Percentiles rank a stretch among this genome's conserved stretches.
Conservation (phyloP, 2,329 filamentous ascomycete species). For the Mycogone perniciosa region DNA sequence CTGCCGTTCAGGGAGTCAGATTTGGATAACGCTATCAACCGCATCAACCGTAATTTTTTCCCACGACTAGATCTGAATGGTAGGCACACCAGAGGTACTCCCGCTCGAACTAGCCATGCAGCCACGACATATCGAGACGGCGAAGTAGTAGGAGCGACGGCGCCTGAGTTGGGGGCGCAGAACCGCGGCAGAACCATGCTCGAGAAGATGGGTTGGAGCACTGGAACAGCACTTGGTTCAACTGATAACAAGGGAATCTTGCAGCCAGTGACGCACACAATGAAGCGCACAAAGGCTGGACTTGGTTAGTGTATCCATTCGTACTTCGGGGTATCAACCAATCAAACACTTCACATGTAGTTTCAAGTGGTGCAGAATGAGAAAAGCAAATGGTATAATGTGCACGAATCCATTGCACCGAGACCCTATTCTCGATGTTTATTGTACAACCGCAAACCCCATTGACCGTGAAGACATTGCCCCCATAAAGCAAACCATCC, state of each 20-base stretch:
- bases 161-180: constrained; percentile 73
- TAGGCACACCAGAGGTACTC: constrained; percentile 28
- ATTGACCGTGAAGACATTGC: constrained; percentile 64
- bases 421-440: constrained; percentile 58
- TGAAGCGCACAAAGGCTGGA: constrained; percentile 81
- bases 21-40: constrained; percentile 42
- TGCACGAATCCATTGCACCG: constrained; percentile 57
- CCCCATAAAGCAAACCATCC: constrained; percentile 62
- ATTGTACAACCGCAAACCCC: constrained; percentile 71
- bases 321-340: neutral
- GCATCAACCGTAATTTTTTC: constrained; percentile 49
- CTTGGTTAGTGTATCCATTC: constrained; percentile 48
- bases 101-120: constrained; percentile 15
- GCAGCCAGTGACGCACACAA: constrained; percentile 76
- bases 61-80: constrained; percentile 41
- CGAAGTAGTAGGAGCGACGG: constrained; percentile 78
- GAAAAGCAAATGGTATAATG: constrained; percentile 35
- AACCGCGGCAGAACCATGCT: constrained; percentile 84
- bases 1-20: constrained; percentile 50
- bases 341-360: neutral
- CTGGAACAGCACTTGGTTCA: constrained; percentile 76
- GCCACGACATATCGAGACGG: constrained; percentile 63
- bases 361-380: constrained; percentile 6
- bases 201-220: constrained; percentile 96
- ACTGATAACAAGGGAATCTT: constrained; percentile 81